phyloP scores from a whole-genome alignment of 495 filamentous ascomycete species.

The Hyaloscypha finlandica region DNA sequence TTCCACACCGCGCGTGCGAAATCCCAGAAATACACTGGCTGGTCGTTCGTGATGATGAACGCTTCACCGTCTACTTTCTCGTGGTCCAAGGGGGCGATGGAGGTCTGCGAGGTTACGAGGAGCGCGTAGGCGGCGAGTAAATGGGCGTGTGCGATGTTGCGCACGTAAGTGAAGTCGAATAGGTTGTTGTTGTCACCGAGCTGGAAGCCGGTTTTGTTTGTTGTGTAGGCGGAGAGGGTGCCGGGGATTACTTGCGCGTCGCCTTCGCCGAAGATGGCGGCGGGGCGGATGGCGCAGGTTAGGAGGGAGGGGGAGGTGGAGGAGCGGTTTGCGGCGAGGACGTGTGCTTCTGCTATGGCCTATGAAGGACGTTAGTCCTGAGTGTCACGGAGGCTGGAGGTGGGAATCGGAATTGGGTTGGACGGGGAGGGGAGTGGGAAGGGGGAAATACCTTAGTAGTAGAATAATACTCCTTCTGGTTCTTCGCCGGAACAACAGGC shows the following conservation, averaged over 20 bases:
- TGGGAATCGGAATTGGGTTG: background rate
- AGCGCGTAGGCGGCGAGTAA: slow-evolving; percentile 73
- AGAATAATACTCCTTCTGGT: slow-evolving; percentile 87
- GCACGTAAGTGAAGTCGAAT: slow-evolving; percentile 83
- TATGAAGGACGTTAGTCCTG: slow-evolving; percentile 35
- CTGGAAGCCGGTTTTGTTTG: slow-evolving; percentile 74
- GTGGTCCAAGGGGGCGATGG: slow-evolving; percentile 63
- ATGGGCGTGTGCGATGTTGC: slow-evolving; percentile 76
- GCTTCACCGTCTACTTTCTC: slow-evolving; percentile 90
- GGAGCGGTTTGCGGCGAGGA: slow-evolving; percentile 81
- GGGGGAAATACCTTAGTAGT: slow-evolving; percentile 70
- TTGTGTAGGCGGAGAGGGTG: slow-evolving; percentile 64
- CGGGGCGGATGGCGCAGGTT: slow-evolving; percentile 79
- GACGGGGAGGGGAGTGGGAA: slow-evolving; percentile 17
- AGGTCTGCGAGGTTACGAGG: slow-evolving; percentile 55
- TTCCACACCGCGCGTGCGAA: slow-evolving; percentile 79
- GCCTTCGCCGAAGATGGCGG: slow-evolving; percentile 89
- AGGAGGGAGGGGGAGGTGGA: slow-evolving; percentile 61
- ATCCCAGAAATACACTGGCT: slow-evolving; percentile 96
- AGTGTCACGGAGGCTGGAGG: background rate
- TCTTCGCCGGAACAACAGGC: slow-evolving; percentile 69
- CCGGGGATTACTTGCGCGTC: slow-evolving; percentile 67
- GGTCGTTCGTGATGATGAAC: slow-evolving; percentile 94
- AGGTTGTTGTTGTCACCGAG: slow-evolving; percentile 87
- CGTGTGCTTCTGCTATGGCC: slow-evolving; percentile 84